Evolutionary conservation across 2,329 filamentous ascomycete species (phyloP).

Genomic region (Penicillium sumatraense): DNA sequence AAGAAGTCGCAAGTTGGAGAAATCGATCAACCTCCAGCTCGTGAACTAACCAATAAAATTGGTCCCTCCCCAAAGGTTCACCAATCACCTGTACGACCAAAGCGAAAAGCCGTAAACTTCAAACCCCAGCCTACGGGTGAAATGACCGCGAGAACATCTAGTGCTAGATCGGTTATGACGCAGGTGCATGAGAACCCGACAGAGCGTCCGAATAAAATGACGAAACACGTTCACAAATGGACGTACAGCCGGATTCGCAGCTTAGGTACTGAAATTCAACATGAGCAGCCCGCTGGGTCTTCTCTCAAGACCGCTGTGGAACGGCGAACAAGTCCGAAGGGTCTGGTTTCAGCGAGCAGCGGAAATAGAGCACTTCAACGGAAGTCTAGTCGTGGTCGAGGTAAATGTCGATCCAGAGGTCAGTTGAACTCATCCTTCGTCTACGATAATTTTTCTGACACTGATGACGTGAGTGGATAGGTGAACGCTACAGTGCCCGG

Average conservation of each 20-base stretch:
- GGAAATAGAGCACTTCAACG: slow-evolving; percentile 12
- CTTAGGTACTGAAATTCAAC: slow-evolving; percentile 14
- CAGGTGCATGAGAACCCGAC: slow-evolving; percentile 4
- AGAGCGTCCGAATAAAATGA: slow-evolving; percentile 10
- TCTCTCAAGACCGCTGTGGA: slow-evolving; percentile 12
- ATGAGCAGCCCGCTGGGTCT: slow-evolving; percentile 4
- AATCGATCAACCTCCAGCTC: not conserved
- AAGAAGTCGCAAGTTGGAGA: not conserved
- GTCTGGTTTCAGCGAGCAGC: slow-evolving; percentile 35
- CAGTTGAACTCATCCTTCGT: too few relatives aligned
- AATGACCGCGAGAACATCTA: not conserved
- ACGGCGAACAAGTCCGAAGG: slow-evolving; percentile 34
- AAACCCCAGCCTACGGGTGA: not conserved
- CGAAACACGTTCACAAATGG: slow-evolving; percentile 23
- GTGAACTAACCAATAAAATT: not conserved
- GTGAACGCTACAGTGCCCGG: slow-evolving; percentile 37
- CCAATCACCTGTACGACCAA: not conserved
- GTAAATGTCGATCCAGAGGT: slow-evolving; percentile 35
- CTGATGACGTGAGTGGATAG: slow-evolving; percentile 25
- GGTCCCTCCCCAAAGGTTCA: not conserved
- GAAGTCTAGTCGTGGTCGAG: slow-evolving; percentile 17
- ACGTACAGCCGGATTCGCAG: slow-evolving; percentile 30
- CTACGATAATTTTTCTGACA: not conserved
- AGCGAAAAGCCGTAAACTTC: slow-evolving; percentile 1
- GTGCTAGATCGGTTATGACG: not conserved